Evolutionary conservation across 768 basidiomycete genomes (phyloP), one percentile per base, ranked within the genome.

Genomic region (Pisolithus tinctorius): DNA sequence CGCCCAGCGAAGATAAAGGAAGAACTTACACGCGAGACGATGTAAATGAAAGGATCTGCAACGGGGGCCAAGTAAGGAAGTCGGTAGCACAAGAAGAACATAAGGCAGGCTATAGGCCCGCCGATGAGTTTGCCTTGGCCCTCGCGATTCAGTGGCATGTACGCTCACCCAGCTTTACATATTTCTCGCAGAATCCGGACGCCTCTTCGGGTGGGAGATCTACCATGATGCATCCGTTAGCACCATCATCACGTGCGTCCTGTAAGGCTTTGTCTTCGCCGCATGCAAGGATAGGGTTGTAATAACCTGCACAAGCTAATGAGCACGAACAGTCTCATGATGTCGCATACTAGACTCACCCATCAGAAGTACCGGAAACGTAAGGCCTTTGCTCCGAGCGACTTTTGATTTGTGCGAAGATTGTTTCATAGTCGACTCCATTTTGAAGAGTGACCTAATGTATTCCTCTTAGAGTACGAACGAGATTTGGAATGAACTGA

Each of bases 131-230:
- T 25, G 3, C 14, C 26, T 17, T 14, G 48, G 17, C 25, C 31
- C 56, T 27, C 57, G n/a, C n/a, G 6, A 45, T 26, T 45, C 11
- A 29, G 5, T 11, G 5, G 17, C 6, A 41, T 46, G 26, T 46
- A n/a, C n/a, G 76, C 89, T 60, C 62, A 96, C 95, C 82, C 80
- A 37, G 84, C 76, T 54, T 76, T 81, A 79, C 76, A 67, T 96
- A 98, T 64, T 94, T 91, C 60, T 86, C 80, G 37, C 94, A 81
- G 76, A 99, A 98, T 23, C 77, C 71, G 56, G 94, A 71, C 30
- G 95, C 94, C 68, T 99, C 96, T 70, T 97, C 94, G 13, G 96
- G 96, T 30, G 96, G 96, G 27, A 98, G 82, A 66, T 99, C 96
- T 25, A 98, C 94, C 71, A 99, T 83, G 58, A 98, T 94, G 64